Conservation (phyloP, 75 land plant species). For the Pinus taeda region DNA sequence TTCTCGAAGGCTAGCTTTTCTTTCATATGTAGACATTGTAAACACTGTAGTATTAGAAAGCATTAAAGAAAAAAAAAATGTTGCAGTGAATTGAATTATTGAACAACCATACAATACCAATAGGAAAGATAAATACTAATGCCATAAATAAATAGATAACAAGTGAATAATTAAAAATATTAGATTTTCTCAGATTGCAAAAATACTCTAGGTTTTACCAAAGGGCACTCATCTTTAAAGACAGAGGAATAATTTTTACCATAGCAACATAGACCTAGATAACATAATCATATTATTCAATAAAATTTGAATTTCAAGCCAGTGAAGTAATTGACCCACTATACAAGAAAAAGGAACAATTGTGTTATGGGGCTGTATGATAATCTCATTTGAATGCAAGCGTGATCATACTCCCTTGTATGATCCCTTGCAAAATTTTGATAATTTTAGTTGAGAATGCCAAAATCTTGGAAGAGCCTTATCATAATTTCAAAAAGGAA, state of each 20-base stretch:
- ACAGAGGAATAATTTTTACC: background rate
- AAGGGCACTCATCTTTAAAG: background rate
- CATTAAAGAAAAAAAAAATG: no score
- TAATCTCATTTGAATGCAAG: constrained; percentile 71
- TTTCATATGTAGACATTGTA: no score
- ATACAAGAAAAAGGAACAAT: constrained; percentile 48
- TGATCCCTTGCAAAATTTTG: constrained; percentile 58
- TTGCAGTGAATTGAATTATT: no score
- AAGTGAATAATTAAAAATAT: no score
- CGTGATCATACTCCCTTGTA: constrained; percentile 48
- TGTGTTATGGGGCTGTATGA: constrained; percentile 67
- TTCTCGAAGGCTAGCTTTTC: no score
- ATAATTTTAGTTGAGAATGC: background rate
- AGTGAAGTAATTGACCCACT: constrained; percentile 58
- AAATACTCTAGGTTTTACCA: background rate
- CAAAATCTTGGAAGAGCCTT: background rate
- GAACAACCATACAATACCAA: no score
- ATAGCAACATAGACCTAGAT: background rate
- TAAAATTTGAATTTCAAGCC: background rate
- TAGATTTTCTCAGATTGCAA: background rate
- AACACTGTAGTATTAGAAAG: no score
- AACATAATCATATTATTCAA: background rate
- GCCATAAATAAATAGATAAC: no score
- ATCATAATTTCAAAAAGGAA: background rate
- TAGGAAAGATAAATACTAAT: no score